Evolutionary conservation across 768 basidiomycete genomes (phyloP), one percentile per base, ranked within the genome.

Genomic region (Boletus barrowsii): DNA sequence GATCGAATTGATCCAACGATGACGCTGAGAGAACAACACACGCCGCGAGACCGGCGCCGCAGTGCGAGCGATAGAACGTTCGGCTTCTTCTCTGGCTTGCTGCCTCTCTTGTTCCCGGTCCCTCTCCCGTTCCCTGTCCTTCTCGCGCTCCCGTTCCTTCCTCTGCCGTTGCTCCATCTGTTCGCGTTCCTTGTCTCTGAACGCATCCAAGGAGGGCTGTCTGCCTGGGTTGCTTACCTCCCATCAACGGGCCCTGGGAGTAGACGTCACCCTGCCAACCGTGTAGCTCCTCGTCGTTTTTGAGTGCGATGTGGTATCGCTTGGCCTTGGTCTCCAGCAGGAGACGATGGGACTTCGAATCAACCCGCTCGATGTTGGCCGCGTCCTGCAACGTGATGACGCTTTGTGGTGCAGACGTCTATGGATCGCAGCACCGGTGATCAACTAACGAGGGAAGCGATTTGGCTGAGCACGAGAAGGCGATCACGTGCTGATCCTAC

Each of bases 251-350:
- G 64, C 90, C 91, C 44, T 93, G 83, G 6, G 83, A 83, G 73
- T 98, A 98, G 56, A 99, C 87, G 68, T 97, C 95, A 66, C 98
- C 96, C 70, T 95, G 90, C 95, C 95, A 98, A 17, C 87, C 86
- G 64, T 99, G 98, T n/a, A 99, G 79, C 65, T 99, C 96, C 61
- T 95, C 93, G 66, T 99, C 95, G 59, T 79, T 90, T 75, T 95
- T 97, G 58, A 97, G 76, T 3, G 91, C 83, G 45, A 95, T 73
- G 67, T 81, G 88, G 65, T 83, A 87, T 37, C 87, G 83, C 68
- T 88, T 91, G 53, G 93, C 88, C 63, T 86, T 89, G 5, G 88
- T 86, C 64, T 94, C 92, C 20, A 99, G 72, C 15, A 93, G 75
- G 0, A 99, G 75, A 66, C 96, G 98, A 67, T 96, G 98, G 0